Conservation (phyloP, 139 green algal species). For the Ettlia oleoabundans region DNA sequence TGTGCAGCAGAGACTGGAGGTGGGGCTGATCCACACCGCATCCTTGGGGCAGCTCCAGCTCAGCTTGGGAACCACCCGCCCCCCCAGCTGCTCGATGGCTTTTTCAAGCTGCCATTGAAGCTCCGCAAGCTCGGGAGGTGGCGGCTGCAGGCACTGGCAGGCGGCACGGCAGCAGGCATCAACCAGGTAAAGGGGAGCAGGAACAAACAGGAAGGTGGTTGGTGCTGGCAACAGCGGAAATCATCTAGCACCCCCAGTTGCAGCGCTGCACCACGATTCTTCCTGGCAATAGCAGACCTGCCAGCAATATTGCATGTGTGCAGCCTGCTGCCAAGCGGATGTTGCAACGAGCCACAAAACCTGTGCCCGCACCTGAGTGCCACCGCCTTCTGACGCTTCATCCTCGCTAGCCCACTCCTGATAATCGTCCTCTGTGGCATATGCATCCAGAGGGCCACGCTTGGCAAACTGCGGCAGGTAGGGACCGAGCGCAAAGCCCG, state of each 20-base stretch:
- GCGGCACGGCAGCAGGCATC: too few relatives aligned
- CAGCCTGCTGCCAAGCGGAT: not conserved
- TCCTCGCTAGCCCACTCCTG: slow-evolving; percentile 20
- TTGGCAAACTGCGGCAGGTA: slow-evolving; percentile 27
- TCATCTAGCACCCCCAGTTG: not conserved
- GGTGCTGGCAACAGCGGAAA: not conserved
- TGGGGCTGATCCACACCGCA: slow-evolving; percentile 81
- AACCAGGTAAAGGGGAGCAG: too few relatives aligned
- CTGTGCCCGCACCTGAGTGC: too few relatives aligned
- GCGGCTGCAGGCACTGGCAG: slow-evolving; percentile 25
- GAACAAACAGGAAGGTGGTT: too few relatives aligned
- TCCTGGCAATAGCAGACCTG: too few relatives aligned
- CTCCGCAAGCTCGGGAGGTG: slow-evolving; percentile 37
- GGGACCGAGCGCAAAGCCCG: not conserved
- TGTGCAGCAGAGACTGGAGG: slow-evolving; percentile 61
- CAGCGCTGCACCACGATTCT: too few relatives aligned
- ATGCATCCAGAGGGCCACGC: slow-evolving; percentile 8
- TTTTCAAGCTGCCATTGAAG: slow-evolving; percentile 49
- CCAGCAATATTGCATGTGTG: too few relatives aligned
- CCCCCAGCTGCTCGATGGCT: slow-evolving; percentile 74
- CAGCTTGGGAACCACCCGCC: slow-evolving; percentile 87
- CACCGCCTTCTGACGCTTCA: too few relatives aligned
- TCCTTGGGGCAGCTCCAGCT: slow-evolving; percentile 94
- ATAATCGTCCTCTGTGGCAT: slow-evolving; percentile 38
- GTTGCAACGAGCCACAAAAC: too few relatives aligned